phyloP scores from a whole-genome alignment of 345 rosid genomes.

The Rhodamnia argentea region DNA sequence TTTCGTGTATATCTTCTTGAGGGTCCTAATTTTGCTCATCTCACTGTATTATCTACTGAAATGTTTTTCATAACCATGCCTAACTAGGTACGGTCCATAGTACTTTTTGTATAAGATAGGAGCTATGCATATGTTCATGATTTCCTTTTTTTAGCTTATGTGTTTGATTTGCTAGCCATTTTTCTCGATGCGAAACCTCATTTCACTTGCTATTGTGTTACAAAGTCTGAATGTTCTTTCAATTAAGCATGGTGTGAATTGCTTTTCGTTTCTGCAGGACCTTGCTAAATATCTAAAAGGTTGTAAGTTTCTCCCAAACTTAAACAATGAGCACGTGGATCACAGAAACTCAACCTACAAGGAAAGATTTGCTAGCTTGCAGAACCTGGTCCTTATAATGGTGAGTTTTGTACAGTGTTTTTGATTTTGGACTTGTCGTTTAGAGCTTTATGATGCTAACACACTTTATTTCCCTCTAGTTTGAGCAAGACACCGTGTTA shows the following conservation, averaged over 20 bases:
- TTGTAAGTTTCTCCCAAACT: slow-evolving; percentile 60
- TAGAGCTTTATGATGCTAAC: background rate
- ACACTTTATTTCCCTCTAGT: slow-evolving; percentile 25
- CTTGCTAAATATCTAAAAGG: slow-evolving; percentile 32
- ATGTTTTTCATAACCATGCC: background rate
- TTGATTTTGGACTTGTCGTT: background rate
- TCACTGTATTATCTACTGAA: background rate
- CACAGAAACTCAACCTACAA: slow-evolving; percentile 57
- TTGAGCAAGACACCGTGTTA: slow-evolving; percentile 67
- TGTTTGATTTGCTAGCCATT: background rate
- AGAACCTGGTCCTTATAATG: slow-evolving; percentile 71
- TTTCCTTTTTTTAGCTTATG: background rate
- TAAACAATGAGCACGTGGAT: slow-evolving; percentile 45
- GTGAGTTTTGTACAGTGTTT: slow-evolving; percentile 15
- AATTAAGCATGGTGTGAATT: background rate
- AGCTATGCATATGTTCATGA: background rate
- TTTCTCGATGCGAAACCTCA: background rate
- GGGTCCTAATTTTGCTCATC: background rate
- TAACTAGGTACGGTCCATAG: background rate
- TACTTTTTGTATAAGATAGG: background rate
- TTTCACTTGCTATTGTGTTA: background rate
- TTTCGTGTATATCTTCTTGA: background rate
- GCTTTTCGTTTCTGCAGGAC: slow-evolving; percentile 11
- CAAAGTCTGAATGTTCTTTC: background rate
- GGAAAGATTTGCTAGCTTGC: slow-evolving; percentile 53